Evolutionary conservation across 768 basidiomycete species (phyloP), one percentile per base, ranked within the genome.

Genomic region (Boletus tomentosulus): DNA sequence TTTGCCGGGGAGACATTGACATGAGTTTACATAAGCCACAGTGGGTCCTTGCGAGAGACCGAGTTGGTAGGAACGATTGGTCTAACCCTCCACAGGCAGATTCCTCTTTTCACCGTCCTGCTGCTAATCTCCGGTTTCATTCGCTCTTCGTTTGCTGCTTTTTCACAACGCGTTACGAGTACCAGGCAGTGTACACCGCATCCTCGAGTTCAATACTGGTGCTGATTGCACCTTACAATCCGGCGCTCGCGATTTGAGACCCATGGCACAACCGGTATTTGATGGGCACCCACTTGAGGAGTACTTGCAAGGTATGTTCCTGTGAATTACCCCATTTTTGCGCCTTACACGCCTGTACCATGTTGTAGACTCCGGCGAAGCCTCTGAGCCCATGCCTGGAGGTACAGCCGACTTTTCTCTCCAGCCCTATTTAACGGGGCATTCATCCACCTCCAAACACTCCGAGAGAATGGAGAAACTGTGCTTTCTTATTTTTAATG

Each of bases 221-320:
- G 54, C 37, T 33, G 56, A 67, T 63, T 55, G 51, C 51, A 11
- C 28, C 34, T 30, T 46, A 44, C 51, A 52, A n/a, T 16, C 46
- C 48, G 33, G 44, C 22, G 5, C 33, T 34, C 12, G 33, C 11
- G 49, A 48, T 48, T 47, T 33, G 37, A 53, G 42, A 38, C 44
- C 48, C 54, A 90, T 90, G 88, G 88, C 88, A 34, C 85, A 89
- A 75, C 77, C 88, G 54, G 67, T 89, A 56, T 88, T 87, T 70
- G 84, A 88, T 59, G 82, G 87, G 57, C 86, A 89, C 61, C 88
- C 88, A 41, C 77, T 90, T 41, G 81, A 85, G 62, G 78, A 82
- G 60, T 90, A 90, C 69, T 73, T 90, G 51, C 74, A 79, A 77
- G 82, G 88, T 86, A 39, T 19, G 49, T 45, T 19, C 56, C 64